Conservation (phyloP, 176 grass and related monocot species). For the Eleusine indica region DNA sequence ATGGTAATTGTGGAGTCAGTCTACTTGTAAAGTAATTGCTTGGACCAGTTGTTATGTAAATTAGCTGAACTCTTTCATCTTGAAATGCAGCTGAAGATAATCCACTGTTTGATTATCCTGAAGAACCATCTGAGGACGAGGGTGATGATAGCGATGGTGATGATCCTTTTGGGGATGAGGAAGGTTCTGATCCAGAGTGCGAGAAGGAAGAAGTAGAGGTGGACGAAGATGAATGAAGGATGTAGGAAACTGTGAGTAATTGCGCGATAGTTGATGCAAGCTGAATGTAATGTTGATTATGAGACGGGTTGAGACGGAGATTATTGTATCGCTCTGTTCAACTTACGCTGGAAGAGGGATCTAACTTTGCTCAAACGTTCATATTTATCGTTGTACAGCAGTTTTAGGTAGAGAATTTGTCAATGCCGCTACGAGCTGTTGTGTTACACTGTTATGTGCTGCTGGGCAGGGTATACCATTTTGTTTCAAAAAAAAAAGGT, state of each 20-base stretch:
- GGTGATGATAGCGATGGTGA: conserved; percentile 31
- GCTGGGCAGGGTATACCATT: too few relatives aligned
- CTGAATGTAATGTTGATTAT: too few relatives aligned
- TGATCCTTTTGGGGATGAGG: conserved; percentile 49
- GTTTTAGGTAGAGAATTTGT: neutral
- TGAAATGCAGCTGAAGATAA: conserved; percentile 73
- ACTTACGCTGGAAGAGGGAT: too few relatives aligned
- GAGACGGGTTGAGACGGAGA: too few relatives aligned
- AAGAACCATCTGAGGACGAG: conserved; percentile 55
- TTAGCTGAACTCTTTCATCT: conserved; percentile 13
- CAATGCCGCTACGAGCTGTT: too few relatives aligned
- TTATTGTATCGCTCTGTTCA: too few relatives aligned
- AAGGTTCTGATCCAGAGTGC: conserved; percentile 42
- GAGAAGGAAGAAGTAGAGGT: conserved; percentile 59
- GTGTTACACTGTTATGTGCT: neutral
- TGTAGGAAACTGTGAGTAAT: neutral
- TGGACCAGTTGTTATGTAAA: neutral
- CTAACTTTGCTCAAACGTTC: too few relatives aligned
- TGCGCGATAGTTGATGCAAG: too few relatives aligned
- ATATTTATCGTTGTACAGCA: neutral
- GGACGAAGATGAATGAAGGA: conserved; percentile 15
- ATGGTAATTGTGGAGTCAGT: conserved; percentile 52
- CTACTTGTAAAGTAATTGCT: neutral
- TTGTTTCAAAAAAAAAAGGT: too few relatives aligned
- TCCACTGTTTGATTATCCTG: conserved; percentile 82